Evolutionary conservation across 306 rosid species (phyloP).

Genomic region (Vachellia collinsii): DNA sequence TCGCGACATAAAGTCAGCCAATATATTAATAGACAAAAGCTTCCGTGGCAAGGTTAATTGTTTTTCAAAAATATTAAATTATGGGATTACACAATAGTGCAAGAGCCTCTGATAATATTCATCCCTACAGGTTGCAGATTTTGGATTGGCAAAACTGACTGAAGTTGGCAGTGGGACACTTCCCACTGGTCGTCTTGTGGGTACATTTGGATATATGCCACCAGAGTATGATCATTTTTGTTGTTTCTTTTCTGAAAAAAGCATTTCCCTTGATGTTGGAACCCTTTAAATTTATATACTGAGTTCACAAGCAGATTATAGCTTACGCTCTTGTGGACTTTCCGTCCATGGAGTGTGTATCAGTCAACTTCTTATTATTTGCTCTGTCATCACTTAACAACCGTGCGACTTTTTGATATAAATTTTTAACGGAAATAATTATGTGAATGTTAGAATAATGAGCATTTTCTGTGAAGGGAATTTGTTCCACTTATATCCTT

Average conservation of each 20-base stretch:
- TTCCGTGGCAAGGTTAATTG: slow-evolving; percentile 72
- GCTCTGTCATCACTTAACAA: not conserved
- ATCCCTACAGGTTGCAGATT: slow-evolving; percentile 79
- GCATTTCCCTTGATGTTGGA: not conserved
- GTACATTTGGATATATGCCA: slow-evolving; percentile 98
- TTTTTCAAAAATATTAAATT: slow-evolving; percentile 1
- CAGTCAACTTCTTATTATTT: not conserved
- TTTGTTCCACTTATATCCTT: not conserved
- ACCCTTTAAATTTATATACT: not conserved
- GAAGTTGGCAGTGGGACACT: slow-evolving; percentile 70
- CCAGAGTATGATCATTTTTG: slow-evolving; percentile 71
- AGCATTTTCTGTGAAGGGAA: not conserved
- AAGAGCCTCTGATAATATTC: slow-evolving; percentile 11
- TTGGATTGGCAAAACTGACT: slow-evolving; percentile 83
- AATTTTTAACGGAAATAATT: not conserved
- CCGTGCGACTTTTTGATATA: too few relatives aligned
- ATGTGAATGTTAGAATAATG: not conserved
- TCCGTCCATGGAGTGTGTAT: not conserved
- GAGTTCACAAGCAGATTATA: not conserved
- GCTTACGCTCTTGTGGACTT: not conserved
- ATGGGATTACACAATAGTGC: not conserved
- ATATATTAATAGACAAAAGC: slow-evolving; percentile 76
- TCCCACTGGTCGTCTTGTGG: slow-evolving; percentile 64
- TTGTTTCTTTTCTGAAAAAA: not conserved
- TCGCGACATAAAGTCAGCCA: slow-evolving; percentile 92